Evolutionary conservation across 1,284 basidiomycete species (phyloP), one percentile per base, ranked within the genome.

Genomic region (Pholiota adiposa): DNA sequence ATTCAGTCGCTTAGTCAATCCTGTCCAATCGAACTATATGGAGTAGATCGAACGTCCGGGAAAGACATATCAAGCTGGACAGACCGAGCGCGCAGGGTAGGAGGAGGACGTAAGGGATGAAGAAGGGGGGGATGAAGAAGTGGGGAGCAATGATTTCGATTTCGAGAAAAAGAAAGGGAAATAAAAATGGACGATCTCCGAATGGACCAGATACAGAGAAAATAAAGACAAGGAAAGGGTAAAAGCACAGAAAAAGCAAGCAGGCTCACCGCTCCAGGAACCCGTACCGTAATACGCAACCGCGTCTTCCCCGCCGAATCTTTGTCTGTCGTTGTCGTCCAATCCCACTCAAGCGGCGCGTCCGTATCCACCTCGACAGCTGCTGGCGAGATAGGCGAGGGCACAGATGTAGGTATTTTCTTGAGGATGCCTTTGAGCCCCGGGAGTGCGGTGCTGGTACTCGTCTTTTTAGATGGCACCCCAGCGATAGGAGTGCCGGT

Each of bases 231-330:
- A n/a, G 34, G n/a, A 2, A 18, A 31, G 1, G 34, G 4, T 9
- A 34, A 16, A 52, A n/a, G 19, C 6, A 25, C 5, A 23, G 33
- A 52, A 14, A 29, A 18, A 67, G 16, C 5, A 38, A 38, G 6
- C 4, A n/a, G 14, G 16, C 72, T 56, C 60, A 88, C 87, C 63
- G 87, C 67, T n/a, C 74, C 72, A 29, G 88, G 83, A 3, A 87
- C 79, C 38, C 75, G 64, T 36, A 90, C 75, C 23, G 73, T 74
- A 50, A 89, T 77, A 56, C 73, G 69, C 56, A 88, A 70, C 19
- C 67, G 71, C 77, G 2, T 78, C 74, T 57, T 79, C 14, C 23
- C 44, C 14, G 9, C 25, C 12, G 21, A 25, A 14, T 14, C 23
- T 23, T 46, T 46, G 4, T 46, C 44, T 18, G 23, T 46, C 14